Percentiles rank a stretch among this genome's conserved stretches.
These are phyloP conservation scores for Lipomyces lipofer DNA, from an alignment of 805 yeast genomes.

Conservation along the genomic window DNA sequence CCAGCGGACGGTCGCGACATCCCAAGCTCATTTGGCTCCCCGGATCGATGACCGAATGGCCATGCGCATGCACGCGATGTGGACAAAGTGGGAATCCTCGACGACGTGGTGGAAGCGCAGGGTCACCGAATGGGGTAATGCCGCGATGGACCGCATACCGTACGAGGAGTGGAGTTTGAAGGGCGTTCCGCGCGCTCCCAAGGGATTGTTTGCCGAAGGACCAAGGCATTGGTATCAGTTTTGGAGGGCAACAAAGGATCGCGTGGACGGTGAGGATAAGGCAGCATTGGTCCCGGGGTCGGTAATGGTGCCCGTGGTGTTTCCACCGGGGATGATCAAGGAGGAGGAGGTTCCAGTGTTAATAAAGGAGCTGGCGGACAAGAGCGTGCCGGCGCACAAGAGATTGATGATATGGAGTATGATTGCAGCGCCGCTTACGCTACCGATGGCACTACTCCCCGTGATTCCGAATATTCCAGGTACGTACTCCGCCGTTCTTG, in stretches of 20 bases:
- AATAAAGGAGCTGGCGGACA: conserved; percentile 46
- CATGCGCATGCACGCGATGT: conserved; percentile 53
- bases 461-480: conserved; percentile 93
- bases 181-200: conserved; percentile 65
- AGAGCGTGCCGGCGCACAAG: conserved; percentile 54
- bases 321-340: conserved; percentile 47
- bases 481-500: not conserved
- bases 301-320: conserved; percentile 43
- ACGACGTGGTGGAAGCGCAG: conserved; percentile 56
- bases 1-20: conserved; percentile 50
- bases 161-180: conserved; percentile 77
- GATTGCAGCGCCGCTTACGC: conserved; percentile 67
- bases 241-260: conserved; percentile 55
- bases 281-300: conserved; percentile 22
- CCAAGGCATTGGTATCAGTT: conserved; percentile 38
- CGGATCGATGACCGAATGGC: conserved; percentile 48
- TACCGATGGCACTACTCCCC: conserved; percentile 81
- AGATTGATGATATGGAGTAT: conserved; percentile 56
- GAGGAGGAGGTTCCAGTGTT: conserved; percentile 41
- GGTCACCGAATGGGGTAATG: conserved; percentile 55
- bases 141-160: conserved; percentile 62
- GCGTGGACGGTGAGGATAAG: conserved; percentile 38
- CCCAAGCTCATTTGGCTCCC: conserved; percentile 41
- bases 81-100: conserved; percentile 64
- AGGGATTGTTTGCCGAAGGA: conserved; percentile 10